Evolutionary conservation across 1,284 basidiomycete species (phyloP), one percentile per base, ranked within the genome.

Genomic region (Schizophyllum commune): DNA sequence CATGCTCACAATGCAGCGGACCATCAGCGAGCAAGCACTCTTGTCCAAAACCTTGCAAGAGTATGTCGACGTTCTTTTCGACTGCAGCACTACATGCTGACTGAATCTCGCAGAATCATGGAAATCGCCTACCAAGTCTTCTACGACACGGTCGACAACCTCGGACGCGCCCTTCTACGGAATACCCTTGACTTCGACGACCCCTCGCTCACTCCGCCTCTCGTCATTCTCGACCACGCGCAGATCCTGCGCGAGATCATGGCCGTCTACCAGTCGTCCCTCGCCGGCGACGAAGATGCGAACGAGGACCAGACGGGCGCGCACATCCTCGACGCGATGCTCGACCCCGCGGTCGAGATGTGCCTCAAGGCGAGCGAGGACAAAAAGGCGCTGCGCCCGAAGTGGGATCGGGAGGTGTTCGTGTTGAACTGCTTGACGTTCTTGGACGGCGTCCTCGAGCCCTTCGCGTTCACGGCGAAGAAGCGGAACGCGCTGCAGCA

Each of bases 171-270:
- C 6, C 77, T 97, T 15, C 74, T 88, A 13, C 84, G 88, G 9
- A 82, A 88, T 65, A 78, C 88, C 20, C 80, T 94, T 58, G 84
- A 86, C 55, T 79, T 86, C 4, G 87, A 93, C 55, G 92, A 96
- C 64, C 76, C 81, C 1, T 86, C 87, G 11, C 79, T 96, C 5
- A 83, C 88, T 0, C 89, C 94, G 1, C 93, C 94, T 0, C 75
- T 89, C 6, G 77, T 82, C 0, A 84, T 97, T 27, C 83, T 94
- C 54, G 92, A 96, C 67, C 86, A 94, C 55, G 80, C 84, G 0
- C 89, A 92, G 66, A 86, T 92, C 62, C 79, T 97, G 5, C 86
- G 91, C 22, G 94, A 97, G 70, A 87, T 97, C 66, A 90, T 96
- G 82, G 74, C 81, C 0, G 92, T 97, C 7, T 95, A 96, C 71